Evolutionary conservation across 352 stramenopile species (phyloP).

Genomic region (Phytophthora sojae): DNA sequence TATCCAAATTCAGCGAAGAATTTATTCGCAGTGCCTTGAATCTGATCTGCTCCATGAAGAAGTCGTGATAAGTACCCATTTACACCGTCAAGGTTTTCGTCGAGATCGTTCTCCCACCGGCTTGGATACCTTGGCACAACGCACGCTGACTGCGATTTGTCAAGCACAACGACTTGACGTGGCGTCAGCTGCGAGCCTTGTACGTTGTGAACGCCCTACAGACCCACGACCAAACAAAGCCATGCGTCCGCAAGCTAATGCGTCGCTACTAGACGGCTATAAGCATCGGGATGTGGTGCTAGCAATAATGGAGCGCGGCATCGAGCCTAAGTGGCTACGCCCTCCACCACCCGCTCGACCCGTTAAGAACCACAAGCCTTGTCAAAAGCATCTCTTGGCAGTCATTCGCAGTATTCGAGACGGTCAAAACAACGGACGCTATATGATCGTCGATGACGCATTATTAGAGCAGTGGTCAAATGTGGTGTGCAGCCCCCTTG

Average conservation of each 20-base stretch:
- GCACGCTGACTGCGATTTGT: not conserved
- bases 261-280: not conserved
- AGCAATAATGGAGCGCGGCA: slow-evolving; percentile 6
- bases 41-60: not conserved
- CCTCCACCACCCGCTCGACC: slow-evolving; percentile 1
- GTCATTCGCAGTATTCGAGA: slow-evolving; percentile 11
- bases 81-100: slow-evolving; percentile 6
- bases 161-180: slow-evolving; percentile 3
- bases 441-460: slow-evolving; percentile 8
- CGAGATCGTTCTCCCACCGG: not conserved
- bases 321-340: slow-evolving; percentile 2
- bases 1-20: not conserved
- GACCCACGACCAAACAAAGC: slow-evolving; percentile 4
- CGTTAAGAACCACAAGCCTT: slow-evolving; percentile 11
- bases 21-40: slow-evolving; percentile 2
- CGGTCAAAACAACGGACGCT: slow-evolving; percentile 12
- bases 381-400: not conserved
- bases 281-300: not conserved
- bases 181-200: not conserved
- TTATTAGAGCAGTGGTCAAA: slow-evolving; percentile 5
- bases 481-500: slow-evolving; percentile 5
- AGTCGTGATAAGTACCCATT: not conserved
- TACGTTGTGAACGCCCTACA: not conserved
- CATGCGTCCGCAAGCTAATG: not conserved
- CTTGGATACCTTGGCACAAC: not conserved